A percentile compares a stretch with the other conserved stretches of the same genome.
Conservation (phyloP, 257 asterid species). For the Nicotiana noctiflora region DNA sequence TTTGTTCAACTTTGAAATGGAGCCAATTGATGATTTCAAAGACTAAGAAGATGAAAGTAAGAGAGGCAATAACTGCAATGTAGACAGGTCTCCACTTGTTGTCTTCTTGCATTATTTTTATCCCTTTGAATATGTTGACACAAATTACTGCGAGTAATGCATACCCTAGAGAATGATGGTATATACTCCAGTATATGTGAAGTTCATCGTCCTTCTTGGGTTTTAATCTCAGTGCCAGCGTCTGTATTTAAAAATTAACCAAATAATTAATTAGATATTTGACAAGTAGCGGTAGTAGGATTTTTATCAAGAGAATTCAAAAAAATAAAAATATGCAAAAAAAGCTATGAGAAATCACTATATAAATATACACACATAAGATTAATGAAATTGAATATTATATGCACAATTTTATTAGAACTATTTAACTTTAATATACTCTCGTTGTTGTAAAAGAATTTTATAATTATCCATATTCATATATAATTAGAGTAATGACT, state of each 20-base stretch:
- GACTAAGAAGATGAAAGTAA: neutral
- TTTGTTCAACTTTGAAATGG: neutral
- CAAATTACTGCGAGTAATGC: neutral
- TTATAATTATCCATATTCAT: no score
- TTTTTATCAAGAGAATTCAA: no score
- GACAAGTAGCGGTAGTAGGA: no score
- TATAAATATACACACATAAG: no score
- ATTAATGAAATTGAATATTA: no score
- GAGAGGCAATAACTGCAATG: neutral
- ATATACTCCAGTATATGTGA: neutral
- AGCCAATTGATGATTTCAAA: constrained; percentile 6
- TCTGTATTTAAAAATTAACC: neutral
- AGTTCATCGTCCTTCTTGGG: neutral
- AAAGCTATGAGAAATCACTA: no score
- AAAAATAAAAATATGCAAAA: no score
- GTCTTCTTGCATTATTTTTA: neutral
- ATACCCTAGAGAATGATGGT: neutral
- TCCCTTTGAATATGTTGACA: constrained; percentile 8
- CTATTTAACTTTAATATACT: no score
- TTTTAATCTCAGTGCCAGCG: constrained; percentile 4
- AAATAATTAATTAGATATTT: neutral
- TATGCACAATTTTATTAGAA: no score
- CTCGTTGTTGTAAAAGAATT: no score
- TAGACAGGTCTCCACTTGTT: constrained; percentile 1
- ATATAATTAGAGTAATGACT: neutral